Evolutionary conservation across 192 early-diverging fungal genomes (phyloP).

Genomic region (Backusella macrospora): DNA sequence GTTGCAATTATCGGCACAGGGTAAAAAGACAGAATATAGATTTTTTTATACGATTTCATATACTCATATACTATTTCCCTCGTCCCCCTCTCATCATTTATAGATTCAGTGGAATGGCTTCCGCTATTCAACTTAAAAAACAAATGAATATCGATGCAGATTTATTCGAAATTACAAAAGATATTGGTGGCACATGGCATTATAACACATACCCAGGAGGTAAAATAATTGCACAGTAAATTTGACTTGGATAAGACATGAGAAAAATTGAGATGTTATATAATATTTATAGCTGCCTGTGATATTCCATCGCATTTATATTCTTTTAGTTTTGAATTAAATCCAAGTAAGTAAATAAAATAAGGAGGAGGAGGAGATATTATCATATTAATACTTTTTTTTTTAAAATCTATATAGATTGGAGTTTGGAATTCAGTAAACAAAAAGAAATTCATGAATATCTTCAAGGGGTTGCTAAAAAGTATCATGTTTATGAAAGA

Average conservation of each 20-base stretch:
- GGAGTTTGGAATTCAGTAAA: constrained; percentile 34
- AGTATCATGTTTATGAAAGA: constrained; percentile 40
- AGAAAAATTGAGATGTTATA: not conserved
- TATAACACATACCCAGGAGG: constrained; percentile 46
- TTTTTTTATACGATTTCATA: not conserved
- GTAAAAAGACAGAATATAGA: not conserved
- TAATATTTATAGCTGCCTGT: constrained; percentile 31
- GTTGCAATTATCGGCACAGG: constrained; percentile 8
- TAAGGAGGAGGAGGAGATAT: not conserved
- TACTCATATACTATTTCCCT: not conserved
- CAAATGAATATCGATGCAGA: constrained; percentile 43
- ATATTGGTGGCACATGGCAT: constrained; percentile 59
- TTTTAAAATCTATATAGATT: constrained; percentile 23
- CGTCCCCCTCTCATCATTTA: not conserved
- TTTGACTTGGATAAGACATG: not conserved
- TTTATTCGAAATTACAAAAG: constrained; percentile 49
- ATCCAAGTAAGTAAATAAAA: constrained; percentile 33
- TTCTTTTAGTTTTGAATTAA: constrained; percentile 42
- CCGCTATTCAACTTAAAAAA: constrained; percentile 52
- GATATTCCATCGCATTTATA: constrained; percentile 48
- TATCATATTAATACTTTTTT: not conserved
- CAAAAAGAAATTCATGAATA: constrained; percentile 48
- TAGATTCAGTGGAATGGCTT: constrained; percentile 52
- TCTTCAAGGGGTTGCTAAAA: constrained; percentile 37
- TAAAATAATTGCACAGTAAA: not conserved